phyloP scores from a whole-genome alignment of 768 basidiomycete genomes.

The Psilocybe sp. region DNA sequence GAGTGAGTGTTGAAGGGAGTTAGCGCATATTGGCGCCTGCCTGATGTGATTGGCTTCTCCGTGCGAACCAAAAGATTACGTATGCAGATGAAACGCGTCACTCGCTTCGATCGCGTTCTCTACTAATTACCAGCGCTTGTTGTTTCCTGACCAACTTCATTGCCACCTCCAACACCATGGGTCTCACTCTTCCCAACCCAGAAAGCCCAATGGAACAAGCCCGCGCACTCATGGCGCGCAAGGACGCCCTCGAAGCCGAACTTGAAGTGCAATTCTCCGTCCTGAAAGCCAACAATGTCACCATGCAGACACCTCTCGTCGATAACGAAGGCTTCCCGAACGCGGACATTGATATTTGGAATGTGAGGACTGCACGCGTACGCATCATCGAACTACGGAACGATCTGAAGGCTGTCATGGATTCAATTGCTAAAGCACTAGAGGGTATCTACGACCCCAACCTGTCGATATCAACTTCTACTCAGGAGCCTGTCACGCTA shows the following conservation, averaged over 20 bases:
- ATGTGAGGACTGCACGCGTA: slow-evolving; percentile 71
- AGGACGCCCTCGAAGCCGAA: slow-evolving; percentile 71
- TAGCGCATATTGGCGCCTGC: no score
- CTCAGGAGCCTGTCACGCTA: slow-evolving; percentile 9
- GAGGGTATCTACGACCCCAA: slow-evolving; percentile 64
- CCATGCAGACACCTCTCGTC: slow-evolving; percentile 72
- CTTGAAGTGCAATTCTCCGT: slow-evolving; percentile 61
- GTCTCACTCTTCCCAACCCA: slow-evolving; percentile 41
- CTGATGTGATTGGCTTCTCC: no score
- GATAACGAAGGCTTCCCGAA: slow-evolving; percentile 89
- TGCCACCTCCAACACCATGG: slow-evolving; percentile 28
- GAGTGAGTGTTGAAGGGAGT: no score
- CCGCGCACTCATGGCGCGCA: slow-evolving; percentile 60
- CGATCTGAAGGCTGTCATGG: slow-evolving; percentile 65
- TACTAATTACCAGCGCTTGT: no score
- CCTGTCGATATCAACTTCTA: slow-evolving; percentile 16
- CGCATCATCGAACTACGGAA: slow-evolving; percentile 81
- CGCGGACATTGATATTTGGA: slow-evolving; percentile 80
- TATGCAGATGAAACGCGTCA: no score
- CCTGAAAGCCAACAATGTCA: slow-evolving; percentile 59
- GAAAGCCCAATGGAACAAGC: slow-evolving; percentile 54
- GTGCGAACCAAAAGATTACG: no score
- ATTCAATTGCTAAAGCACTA: slow-evolving; percentile 64
- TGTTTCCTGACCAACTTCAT: no score
- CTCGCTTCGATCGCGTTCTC: no score